A percentile compares a stretch with the other conserved stretches of the same genome.
Conservation (phyloP, 352 stramenopile species). For the Globisporangium perplexum region DNA sequence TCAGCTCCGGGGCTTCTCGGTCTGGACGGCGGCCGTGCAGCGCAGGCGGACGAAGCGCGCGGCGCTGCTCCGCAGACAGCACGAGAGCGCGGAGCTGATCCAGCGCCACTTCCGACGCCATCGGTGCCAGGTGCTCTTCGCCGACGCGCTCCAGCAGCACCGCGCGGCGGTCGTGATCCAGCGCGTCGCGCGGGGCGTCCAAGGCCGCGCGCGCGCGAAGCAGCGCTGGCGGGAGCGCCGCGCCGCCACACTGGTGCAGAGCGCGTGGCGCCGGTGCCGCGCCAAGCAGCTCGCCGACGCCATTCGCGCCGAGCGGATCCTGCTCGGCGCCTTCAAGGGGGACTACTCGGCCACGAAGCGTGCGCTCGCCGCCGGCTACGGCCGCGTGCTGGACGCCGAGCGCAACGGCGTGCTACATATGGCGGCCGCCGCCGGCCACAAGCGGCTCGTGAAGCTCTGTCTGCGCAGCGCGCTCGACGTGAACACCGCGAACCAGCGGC, state of each 20-base stretch:
- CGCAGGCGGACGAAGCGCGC: conserved; percentile 34
- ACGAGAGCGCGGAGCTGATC: conserved; percentile 45
- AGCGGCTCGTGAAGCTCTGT: conserved; percentile 80
- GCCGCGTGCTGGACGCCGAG: conserved; percentile 44
- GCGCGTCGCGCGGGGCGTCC: conserved; percentile 41
- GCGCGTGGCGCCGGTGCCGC: conserved; percentile 37
- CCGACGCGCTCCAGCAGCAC: conserved; percentile 19
- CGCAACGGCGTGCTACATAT: conserved; percentile 73
- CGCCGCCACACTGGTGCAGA: conserved; percentile 46
- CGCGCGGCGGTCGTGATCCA: conserved; percentile 58
- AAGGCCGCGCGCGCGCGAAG: conserved; percentile 27
- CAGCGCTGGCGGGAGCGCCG: conserved; percentile 32
- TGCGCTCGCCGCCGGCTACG: conserved; percentile 40
- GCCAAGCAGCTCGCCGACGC: conserved; percentile 30
- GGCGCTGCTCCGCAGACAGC: conserved; percentile 22
- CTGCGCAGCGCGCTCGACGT: conserved; percentile 69
- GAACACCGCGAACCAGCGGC: conserved; percentile 49
- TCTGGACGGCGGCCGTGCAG: conserved; percentile 18
- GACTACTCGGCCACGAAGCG: conserved; percentile 68
- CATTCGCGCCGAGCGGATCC: conserved; percentile 43
- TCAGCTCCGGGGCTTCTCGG: conserved; percentile 9
- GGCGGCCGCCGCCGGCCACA: conserved; percentile 55
- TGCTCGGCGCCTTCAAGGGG: conserved; percentile 65
- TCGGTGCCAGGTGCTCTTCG: conserved; percentile 45
- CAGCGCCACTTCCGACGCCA: conserved; percentile 65